Base-by-base conservation (phyloP, 768 basidiomycete genomes). In the Termitomyces sp. region DNA sequence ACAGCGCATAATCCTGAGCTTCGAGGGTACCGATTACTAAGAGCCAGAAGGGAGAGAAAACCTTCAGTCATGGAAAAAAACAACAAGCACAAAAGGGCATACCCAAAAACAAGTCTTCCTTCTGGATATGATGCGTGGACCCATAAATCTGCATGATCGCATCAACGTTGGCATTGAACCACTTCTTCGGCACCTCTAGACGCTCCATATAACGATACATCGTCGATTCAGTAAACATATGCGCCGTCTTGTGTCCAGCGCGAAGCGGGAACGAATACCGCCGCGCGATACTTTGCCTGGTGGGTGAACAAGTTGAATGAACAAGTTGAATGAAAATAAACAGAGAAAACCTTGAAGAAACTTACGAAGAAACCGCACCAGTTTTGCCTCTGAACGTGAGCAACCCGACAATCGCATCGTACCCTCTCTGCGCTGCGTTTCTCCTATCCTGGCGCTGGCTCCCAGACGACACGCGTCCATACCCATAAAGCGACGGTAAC, bases 111-210 rank as follows among this genome's bases (percentile, higher is more conserved):
- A 88, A 66, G 61, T 88, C 86, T 63, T 88, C 84, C 64, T 75
- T 81, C 60, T 73, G 76, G 47, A 87, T 79, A 5, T 70, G 72
- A 79, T 68, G 41, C 47, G 67, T 60, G 34, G 64, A 16, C 5
- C 76, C 82, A 67, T 80, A 91, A 18, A 80, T 68, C 43, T 79
- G 67, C 71, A 91, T 63, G 61, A 94, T 84, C 22, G 73, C 66
- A 56, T 88, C 80, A 26, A 84, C 81, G 62, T 92, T 86, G 4
- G 79, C 77, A 56, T 79, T 81, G 69, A 94, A 87, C 88, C 91
- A 94, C 58, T 73, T 79, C 64, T 82, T 86, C 0, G 90, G 83
- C 10, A 83, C 80, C 6, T 83, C 79, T 46, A 88, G 63, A 41
- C 78, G 76, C 55, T 85, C 80, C 59, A 91, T 76, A 62, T 87